phyloP scores from a whole-genome alignment of 768 basidiomycete species.

The Lactifluus volemus region DNA sequence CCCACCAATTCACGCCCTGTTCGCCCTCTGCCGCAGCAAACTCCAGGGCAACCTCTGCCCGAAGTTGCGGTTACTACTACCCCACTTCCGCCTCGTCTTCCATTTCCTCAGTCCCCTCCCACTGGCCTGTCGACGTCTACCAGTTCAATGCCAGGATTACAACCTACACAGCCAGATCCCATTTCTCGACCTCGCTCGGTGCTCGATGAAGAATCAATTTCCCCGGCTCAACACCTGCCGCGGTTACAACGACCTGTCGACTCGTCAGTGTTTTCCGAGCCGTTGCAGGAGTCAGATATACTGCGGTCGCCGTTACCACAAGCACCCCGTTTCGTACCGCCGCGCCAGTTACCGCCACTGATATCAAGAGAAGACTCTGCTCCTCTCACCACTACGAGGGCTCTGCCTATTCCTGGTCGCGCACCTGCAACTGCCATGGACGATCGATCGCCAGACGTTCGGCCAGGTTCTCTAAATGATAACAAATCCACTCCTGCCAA shows the following conservation, averaged over 20 bases:
- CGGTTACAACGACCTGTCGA: slow-evolving; percentile 13
- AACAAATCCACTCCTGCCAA: not conserved
- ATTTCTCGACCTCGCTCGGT: slow-evolving; percentile 15
- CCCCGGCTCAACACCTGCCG: slow-evolving; percentile 1
- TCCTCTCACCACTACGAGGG: not conserved
- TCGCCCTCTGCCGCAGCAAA: slow-evolving; percentile 12
- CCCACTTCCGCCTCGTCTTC: not conserved
- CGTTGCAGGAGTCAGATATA: slow-evolving; percentile 29
- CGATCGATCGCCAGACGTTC: slow-evolving; percentile 11
- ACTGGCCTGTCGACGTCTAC: not conserved
- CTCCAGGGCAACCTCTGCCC: not conserved
- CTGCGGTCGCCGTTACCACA: slow-evolving; percentile 34
- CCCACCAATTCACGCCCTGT: slow-evolving; percentile 15
- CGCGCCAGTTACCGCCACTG: slow-evolving; percentile 16
- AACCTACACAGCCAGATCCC: slow-evolving; percentile 12
- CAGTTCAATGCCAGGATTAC: not conserved
- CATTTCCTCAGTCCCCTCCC: slow-evolving; percentile 1
- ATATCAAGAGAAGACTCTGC: slow-evolving; percentile 14
- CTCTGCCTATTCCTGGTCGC: slow-evolving; percentile 14
- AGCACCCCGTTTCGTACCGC: slow-evolving; percentile 12
- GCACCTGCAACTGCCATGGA: slow-evolving; percentile 13
- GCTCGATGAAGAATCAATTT: slow-evolving; percentile 14
- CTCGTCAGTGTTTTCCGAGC: slow-evolving; percentile 20
- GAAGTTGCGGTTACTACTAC: slow-evolving; percentile 6
- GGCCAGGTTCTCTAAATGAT: slow-evolving; percentile 4